Conservation (phyloP, 1,284 basidiomycete genomes). For the Puccinia triticina region DNA sequence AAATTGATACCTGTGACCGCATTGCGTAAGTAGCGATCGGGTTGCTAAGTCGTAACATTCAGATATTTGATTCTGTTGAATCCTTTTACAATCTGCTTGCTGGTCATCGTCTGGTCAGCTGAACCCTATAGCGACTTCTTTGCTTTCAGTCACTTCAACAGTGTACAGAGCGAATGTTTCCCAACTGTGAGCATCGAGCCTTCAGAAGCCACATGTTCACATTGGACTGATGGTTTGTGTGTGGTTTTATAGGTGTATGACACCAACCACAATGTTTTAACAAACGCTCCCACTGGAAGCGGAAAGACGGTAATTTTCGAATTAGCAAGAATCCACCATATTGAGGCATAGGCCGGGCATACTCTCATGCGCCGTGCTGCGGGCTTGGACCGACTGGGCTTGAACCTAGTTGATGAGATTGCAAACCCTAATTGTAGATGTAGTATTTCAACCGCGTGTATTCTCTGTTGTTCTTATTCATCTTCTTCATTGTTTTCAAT, state of each 20-base stretch:
- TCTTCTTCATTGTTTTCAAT: too few species aligned
- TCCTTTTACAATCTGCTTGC: background rate
- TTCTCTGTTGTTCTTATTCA: too few species aligned
- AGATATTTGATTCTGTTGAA: background rate
- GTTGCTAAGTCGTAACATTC: background rate
- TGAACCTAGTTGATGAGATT: too few species aligned
- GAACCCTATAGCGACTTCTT: slow-evolving; percentile 14
- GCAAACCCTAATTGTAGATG: too few species aligned
- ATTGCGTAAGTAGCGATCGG: slow-evolving; percentile 2
- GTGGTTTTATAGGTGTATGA: slow-evolving; percentile 66
- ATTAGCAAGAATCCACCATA: too few species aligned
- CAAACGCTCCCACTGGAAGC: slow-evolving; percentile 57
- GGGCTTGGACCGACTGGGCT: too few species aligned
- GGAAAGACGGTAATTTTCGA: slow-evolving; percentile 75
- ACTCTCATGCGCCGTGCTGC: too few species aligned
- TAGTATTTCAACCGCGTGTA: too few species aligned
- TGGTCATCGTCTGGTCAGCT: background rate
- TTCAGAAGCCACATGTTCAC: background rate
- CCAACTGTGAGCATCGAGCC: slow-evolving; percentile 1
- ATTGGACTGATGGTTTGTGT: background rate
- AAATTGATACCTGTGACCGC: slow-evolving; percentile 2
- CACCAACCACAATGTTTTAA: slow-evolving; percentile 74
- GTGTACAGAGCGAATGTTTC: slow-evolving; percentile 40
- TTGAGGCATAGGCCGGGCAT: too few species aligned
- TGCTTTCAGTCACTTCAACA: slow-evolving; percentile 38